Conservation (phyloP, 2,329 filamentous ascomycete species). For the Colletotrichum theobromicola region DNA sequence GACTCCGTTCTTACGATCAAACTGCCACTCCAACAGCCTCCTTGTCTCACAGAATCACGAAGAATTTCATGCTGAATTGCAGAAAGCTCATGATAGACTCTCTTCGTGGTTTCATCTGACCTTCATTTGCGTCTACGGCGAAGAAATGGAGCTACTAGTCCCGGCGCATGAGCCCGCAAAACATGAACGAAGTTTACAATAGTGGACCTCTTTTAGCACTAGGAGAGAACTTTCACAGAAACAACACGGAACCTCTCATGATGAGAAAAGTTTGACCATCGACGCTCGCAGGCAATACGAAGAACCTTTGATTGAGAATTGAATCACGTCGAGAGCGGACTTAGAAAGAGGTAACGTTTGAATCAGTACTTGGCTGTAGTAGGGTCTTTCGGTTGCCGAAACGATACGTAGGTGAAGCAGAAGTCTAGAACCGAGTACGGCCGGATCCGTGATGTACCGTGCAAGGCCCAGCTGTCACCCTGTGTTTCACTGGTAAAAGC, state of each 20-base stretch:
- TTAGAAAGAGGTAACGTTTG: not conserved
- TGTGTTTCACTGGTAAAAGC: too few species aligned
- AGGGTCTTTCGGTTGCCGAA: not conserved
- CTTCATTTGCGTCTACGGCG: not conserved
- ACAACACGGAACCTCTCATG: not conserved
- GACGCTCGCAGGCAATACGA: not conserved
- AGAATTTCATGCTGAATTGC: not conserved
- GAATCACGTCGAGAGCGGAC: not conserved
- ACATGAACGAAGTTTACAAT: not conserved
- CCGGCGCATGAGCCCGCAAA: not conserved
- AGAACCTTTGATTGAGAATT: accelerated
- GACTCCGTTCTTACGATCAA: not conserved
- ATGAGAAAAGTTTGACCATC: not conserved
- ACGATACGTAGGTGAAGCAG: not conserved
- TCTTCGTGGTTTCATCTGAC: not conserved
- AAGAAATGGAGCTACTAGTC: not conserved
- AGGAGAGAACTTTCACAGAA: not conserved
- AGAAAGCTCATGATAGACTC: not conserved
- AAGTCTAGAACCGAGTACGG: not conserved
- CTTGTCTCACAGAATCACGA: accelerated
- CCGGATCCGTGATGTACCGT: not conserved
- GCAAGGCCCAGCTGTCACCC: not conserved
- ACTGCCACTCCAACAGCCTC: not conserved
- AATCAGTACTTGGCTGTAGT: not conserved
- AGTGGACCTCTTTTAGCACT: not conserved